phyloP scores from a whole-genome alignment of 75 land plant species.

The Cupressus sempervirens region DNA sequence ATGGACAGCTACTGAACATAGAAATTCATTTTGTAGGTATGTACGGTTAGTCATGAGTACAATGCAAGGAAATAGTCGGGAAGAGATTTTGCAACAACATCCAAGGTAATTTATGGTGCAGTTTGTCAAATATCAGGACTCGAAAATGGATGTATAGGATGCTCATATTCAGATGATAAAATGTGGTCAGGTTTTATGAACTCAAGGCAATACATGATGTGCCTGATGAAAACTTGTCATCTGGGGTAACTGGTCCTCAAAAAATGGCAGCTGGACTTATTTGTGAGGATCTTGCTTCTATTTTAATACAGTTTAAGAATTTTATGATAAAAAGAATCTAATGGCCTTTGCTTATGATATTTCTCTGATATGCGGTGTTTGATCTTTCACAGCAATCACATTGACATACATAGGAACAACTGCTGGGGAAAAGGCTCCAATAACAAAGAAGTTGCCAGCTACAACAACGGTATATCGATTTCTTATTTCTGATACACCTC shows the following conservation, averaged over 20 bases:
- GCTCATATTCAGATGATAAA: not conserved
- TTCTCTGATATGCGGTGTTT: not conserved
- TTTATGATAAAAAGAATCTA: not conserved
- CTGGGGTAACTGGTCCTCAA: constrained; percentile 39
- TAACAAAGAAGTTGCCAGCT: constrained; percentile 80
- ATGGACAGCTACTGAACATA: not conserved
- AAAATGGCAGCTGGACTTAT: constrained; percentile 70
- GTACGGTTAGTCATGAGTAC: constrained; percentile 77
- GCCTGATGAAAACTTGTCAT: constrained; percentile 54
- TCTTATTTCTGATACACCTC: constrained; percentile 2
- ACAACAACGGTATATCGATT: constrained; percentile 58
- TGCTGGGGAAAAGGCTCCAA: constrained; percentile 69
- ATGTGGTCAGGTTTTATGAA: constrained; percentile 55
- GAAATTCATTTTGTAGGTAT: constrained; percentile 54
- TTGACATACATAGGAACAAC: constrained; percentile 83
- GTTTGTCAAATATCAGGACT: not conserved
- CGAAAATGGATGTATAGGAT: not conserved
- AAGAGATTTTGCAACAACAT: constrained; percentile 52
- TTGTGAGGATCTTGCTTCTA: constrained; percentile 23
- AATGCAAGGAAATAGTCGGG: constrained; percentile 29
- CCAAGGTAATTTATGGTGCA: constrained; percentile 53
- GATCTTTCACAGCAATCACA: constrained; percentile 56
- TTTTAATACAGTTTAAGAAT: not conserved
- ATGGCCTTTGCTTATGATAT: not conserved
- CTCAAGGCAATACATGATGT: constrained; percentile 73